These are phyloP conservation scores for Tricholoma saponaceum DNA, from an alignment of 768 basidiomycete genomes.

Conservation along the genomic window DNA sequence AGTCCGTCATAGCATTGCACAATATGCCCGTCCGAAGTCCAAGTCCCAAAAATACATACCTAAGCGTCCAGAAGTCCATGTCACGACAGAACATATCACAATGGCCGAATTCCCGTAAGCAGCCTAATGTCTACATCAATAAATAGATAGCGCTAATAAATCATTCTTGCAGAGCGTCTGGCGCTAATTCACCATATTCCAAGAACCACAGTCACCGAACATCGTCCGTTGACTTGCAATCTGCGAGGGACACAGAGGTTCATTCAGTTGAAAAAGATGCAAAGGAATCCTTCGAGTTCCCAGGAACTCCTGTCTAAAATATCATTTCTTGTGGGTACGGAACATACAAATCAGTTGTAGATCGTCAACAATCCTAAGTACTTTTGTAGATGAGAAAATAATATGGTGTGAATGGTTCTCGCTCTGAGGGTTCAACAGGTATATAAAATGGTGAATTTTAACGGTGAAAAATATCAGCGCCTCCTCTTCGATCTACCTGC, in stretches of 20 bases:
- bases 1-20: constrained; percentile 26
- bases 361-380: neutral
- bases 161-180: constrained; percentile 9
- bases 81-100: constrained; percentile 58
- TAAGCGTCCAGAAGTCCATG: constrained; percentile 45
- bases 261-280: constrained; percentile 21
- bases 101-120: constrained; percentile 54
- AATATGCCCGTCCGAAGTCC: constrained; percentile 21
- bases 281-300: constrained; percentile 22
- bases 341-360: neutral
- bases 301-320: constrained; percentile 7
- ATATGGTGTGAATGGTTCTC: neutral
- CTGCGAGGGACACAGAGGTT: constrained; percentile 21
- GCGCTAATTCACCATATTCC: constrained; percentile 21
- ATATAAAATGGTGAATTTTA: neutral
- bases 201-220: constrained; percentile 18
- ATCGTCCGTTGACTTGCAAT: constrained; percentile 26
- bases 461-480: constrained; percentile 39
- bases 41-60: constrained; percentile 27
- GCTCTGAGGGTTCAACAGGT: neutral
- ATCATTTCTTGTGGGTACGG: neutral
- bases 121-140: neutral
- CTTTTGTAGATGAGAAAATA: neutral
- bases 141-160: neutral
- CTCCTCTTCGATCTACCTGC: constrained; percentile 69